These are phyloP conservation scores for Pseudogymnoascus sp. DNA, from an alignment of 2,329 filamentous ascomycete genomes.

Conservation along the genomic window DNA sequence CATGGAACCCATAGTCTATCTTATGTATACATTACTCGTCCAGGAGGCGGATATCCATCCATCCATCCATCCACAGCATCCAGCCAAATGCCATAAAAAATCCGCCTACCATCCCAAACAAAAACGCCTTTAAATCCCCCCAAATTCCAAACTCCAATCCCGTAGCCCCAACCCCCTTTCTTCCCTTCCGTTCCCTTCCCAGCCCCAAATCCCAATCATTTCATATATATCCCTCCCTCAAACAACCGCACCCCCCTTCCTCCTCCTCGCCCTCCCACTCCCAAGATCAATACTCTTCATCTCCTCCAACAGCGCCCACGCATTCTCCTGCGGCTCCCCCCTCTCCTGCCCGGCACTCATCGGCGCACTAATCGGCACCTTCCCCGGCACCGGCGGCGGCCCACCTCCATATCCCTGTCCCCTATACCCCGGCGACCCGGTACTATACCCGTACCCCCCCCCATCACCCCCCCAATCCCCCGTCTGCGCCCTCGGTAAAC, in stretches of 20 bases:
- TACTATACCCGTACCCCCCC: not conserved
- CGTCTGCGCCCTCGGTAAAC: conserved; percentile 21
- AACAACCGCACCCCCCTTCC: conserved; percentile 8
- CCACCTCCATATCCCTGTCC: conserved; percentile 18
- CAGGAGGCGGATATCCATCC: not conserved
- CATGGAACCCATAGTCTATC: not conserved
- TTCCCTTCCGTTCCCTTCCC: not conserved
- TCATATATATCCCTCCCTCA: not conserved
- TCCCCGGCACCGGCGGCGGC: conserved; percentile 60
- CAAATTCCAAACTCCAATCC: not conserved
- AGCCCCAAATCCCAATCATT: not conserved
- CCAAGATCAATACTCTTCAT: conserved; percentile 61
- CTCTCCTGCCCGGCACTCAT: conserved; percentile 40
- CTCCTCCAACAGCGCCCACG: conserved; percentile 60
- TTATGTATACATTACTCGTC: not conserved
- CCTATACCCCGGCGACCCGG: conserved; percentile 24
- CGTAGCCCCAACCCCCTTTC: not conserved
- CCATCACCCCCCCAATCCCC: conserved; percentile 13
- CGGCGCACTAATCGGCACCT: conserved; percentile 52
- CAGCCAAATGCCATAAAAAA: not conserved
- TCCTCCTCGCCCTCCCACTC: conserved; percentile 38
- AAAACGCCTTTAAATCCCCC: not conserved
- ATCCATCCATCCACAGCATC: not conserved
- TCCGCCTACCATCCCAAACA: not conserved
- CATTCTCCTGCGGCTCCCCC: conserved; percentile 31